phyloP scores from a whole-genome alignment of 768 basidiomycete species.

The Termitomyces sp. region DNA sequence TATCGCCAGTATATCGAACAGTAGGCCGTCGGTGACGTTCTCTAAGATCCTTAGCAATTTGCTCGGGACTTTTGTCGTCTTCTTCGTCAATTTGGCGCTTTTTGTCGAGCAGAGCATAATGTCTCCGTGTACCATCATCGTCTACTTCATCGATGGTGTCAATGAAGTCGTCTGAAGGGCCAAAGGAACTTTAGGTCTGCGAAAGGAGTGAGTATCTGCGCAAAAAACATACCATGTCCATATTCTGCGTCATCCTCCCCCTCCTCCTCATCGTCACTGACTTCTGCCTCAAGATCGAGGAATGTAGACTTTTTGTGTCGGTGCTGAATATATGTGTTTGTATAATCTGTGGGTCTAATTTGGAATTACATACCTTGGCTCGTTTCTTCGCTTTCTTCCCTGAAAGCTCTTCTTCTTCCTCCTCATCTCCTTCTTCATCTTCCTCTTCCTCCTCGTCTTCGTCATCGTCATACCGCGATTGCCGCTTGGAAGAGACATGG shows the following conservation, averaged over 20 bases:
- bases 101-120: slow-evolving; percentile 64
- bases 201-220: not conserved
- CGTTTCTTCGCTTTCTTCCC: slow-evolving; percentile 51
- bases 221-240: slow-evolving; percentile 38
- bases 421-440: slow-evolving; percentile 50
- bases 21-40: slow-evolving; percentile 71
- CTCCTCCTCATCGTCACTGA: slow-evolving; percentile 96
- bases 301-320: slow-evolving; percentile 70
- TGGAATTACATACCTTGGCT: slow-evolving; percentile 43
- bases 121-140: slow-evolving; percentile 52
- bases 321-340: slow-evolving; percentile 31
- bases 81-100: slow-evolving; percentile 65
- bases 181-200: not conserved
- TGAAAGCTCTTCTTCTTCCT: slow-evolving; percentile 47
- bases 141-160: slow-evolving; percentile 60
- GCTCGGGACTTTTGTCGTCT: slow-evolving; percentile 74
- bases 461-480: slow-evolving; percentile 21
- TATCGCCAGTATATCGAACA: slow-evolving; percentile 81
- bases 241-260: slow-evolving; percentile 78
- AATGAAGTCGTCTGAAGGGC: slow-evolving; percentile 59
- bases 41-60: slow-evolving; percentile 77
- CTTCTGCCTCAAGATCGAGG: slow-evolving; percentile 94
- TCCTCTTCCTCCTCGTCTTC: slow-evolving; percentile 37
- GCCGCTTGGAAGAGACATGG: slow-evolving; percentile 28
- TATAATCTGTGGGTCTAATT: slow-evolving; percentile 1